Percentiles rank a stretch among this genome's conserved stretches.
These are phyloP conservation scores for Euptelea pleiosperma DNA, from an alignment of 164 flowering plant genomes.

Conservation along the genomic window DNA sequence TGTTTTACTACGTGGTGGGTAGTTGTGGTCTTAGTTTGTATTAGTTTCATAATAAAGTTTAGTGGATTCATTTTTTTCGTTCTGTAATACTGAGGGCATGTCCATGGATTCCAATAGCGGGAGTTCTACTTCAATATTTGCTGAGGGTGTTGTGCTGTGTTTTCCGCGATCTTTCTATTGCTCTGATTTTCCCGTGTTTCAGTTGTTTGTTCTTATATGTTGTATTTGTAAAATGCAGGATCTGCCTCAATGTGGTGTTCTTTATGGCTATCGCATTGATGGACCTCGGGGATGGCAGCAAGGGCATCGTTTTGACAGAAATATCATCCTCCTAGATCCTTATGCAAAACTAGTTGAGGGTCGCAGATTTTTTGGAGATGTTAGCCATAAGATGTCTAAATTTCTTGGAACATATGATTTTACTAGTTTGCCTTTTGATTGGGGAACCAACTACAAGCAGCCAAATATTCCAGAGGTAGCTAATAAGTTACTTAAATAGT, in stretches of 20 bases:
- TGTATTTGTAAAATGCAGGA: slow-evolving; percentile 38
- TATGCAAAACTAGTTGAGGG: slow-evolving; percentile 91
- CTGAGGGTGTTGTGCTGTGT: neutral
- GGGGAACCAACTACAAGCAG: slow-evolving; percentile 75
- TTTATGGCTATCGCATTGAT: slow-evolving; percentile 85
- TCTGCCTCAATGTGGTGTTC: slow-evolving; percentile 65
- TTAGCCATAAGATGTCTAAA: slow-evolving; percentile 42
- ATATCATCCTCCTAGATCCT: slow-evolving; percentile 74
- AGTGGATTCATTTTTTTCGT: too few relatives aligned
- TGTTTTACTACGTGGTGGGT: too few relatives aligned
- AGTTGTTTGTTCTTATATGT: neutral
- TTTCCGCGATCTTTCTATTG: neutral
- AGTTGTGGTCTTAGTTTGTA: too few relatives aligned
- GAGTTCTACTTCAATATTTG: too few relatives aligned
- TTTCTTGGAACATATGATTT: slow-evolving; percentile 88
- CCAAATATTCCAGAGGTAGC: slow-evolving; percentile 92
- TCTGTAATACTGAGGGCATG: too few relatives aligned
- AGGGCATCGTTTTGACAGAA: slow-evolving; percentile 90
- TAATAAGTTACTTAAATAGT: neutral
- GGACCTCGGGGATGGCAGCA: slow-evolving; percentile 80
- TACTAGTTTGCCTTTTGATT: slow-evolving; percentile 66
- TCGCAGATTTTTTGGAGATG: slow-evolving; percentile 74
- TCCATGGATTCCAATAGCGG: too few relatives aligned
- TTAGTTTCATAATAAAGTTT: too few relatives aligned
- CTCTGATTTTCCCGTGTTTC: neutral